These are phyloP conservation scores for Arabidopsis hybrid DNA, from an alignment of 441 rosid species.

Conservation along the genomic window DNA sequence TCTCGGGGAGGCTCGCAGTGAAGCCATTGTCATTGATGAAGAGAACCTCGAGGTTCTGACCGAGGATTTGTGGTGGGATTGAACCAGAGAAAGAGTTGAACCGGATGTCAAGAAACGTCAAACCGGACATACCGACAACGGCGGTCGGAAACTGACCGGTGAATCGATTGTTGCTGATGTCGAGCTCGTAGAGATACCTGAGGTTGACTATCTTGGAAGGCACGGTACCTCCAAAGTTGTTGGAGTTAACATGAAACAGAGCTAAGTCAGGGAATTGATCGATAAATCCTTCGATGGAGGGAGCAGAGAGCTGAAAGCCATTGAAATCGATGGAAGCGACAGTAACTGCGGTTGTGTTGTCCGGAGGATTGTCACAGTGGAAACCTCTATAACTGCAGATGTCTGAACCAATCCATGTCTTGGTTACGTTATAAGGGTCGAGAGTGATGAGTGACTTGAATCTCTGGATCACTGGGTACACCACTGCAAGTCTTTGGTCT, in stretches of 20 bases:
- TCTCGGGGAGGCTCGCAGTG: constrained; percentile 59
- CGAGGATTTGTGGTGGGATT: constrained; percentile 72
- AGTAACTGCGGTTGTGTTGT: constrained; percentile 70
- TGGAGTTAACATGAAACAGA: constrained; percentile 91
- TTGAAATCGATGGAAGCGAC: constrained; percentile 89
- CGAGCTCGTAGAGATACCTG: constrained; percentile 80
- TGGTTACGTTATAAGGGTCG: constrained; percentile 73
- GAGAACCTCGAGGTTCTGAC: constrained; percentile 66
- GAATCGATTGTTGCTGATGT: constrained; percentile 78
- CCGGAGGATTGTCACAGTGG: constrained; percentile 80
- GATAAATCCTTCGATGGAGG: constrained; percentile 74
- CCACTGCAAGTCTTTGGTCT: constrained; percentile 71
- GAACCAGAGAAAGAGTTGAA: constrained; percentile 75
- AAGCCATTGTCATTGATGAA: constrained; percentile 78
- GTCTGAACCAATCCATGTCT: constrained; percentile 76
- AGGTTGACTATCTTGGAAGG: constrained; percentile 68
- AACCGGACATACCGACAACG: constrained; percentile 61
- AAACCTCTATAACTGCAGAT: constrained; percentile 83
- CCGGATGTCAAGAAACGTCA: constrained; percentile 75
- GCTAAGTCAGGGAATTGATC: constrained; percentile 80
- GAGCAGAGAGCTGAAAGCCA: constrained; percentile 78
- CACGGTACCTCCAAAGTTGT: constrained; percentile 66
- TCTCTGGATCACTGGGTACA: constrained; percentile 76
- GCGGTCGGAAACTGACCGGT: constrained; percentile 80
- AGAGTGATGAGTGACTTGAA: constrained; percentile 75